A percentile compares a stretch with the other conserved stretches of the same genome.
These are phyloP conservation scores for Euphorbia celastroides DNA, from an alignment of 441 rosid genomes.

Conservation along the genomic window DNA sequence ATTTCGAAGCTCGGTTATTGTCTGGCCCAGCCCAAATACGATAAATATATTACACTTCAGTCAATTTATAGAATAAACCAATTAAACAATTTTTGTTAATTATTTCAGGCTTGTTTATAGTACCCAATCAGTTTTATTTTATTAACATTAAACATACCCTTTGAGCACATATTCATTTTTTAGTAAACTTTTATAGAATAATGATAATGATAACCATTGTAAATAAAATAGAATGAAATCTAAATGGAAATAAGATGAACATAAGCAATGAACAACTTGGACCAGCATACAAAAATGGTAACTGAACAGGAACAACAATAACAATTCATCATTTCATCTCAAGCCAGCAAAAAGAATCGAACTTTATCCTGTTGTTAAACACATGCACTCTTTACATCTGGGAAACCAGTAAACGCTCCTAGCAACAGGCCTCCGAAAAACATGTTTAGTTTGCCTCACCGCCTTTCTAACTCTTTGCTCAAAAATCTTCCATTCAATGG, in stretches of 20 bases:
- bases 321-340: neutral
- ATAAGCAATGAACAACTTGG: neutral
- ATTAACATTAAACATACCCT: too few species aligned
- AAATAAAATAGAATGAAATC: too few species aligned
- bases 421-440: slow-evolving; percentile 63
- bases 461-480: slow-evolving; percentile 65
- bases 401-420: slow-evolving; percentile 86
- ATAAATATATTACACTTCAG: too few species aligned
- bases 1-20: too few species aligned
- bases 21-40: neutral
- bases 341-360: neutral
- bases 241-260: too few species aligned
- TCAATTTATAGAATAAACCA: too few species aligned
- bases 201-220: too few species aligned
- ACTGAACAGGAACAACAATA: neutral
- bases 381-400: slow-evolving; percentile 84
- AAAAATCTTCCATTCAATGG: slow-evolving; percentile 58
- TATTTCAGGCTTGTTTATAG: too few species aligned
- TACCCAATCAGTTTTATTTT: too few species aligned
- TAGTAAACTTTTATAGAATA: too few species aligned
- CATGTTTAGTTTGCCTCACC: slow-evolving; percentile 85
- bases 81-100: too few species aligned
- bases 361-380: slow-evolving; percentile 23
- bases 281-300: neutral
- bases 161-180: too few species aligned